Percentiles rank a stretch among this genome's conserved stretches.
Evolutionary conservation across 768 basidiomycete species (phyloP).

Genomic region (Lanmaoa rubissima): DNA sequence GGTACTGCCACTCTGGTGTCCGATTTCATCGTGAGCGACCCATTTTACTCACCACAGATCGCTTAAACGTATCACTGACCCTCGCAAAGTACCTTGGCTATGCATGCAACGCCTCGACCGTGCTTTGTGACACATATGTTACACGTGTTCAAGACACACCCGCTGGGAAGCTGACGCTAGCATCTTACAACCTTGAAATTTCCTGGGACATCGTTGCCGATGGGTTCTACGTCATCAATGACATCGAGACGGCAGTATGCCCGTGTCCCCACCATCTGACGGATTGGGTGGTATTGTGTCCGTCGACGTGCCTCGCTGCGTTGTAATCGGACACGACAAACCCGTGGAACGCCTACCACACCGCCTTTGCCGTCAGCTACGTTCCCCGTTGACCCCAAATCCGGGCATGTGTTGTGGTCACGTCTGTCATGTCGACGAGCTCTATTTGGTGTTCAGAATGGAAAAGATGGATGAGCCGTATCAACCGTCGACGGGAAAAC

Average conservation of each 20-base stretch:
- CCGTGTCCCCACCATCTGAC: constrained; percentile 18
- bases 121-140: not conserved
- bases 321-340: constrained; percentile 21
- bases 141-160: constrained; percentile 9
- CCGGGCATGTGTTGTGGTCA: constrained; percentile 10
- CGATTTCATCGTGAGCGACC: constrained; percentile 12
- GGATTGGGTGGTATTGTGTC: constrained; percentile 13
- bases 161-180: constrained; percentile 4
- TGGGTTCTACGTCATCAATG: constrained; percentile 17
- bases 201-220: constrained; percentile 15
- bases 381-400: constrained; percentile 13
- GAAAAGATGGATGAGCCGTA: constrained; percentile 18
- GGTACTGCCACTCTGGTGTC: constrained; percentile 16
- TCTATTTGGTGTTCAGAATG: constrained; percentile 20
- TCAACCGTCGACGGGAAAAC: constrained; percentile 11
- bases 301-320: constrained; percentile 9
- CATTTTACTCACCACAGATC: constrained; percentile 15
- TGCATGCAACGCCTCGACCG: constrained; percentile 13
- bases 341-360: constrained; percentile 11
- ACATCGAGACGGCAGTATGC: constrained; percentile 15
- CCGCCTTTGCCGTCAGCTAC: constrained; percentile 4
- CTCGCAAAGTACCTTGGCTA: constrained; percentile 17
- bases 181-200: constrained; percentile 6
- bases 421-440: constrained; percentile 21
- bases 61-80: constrained; percentile 13